phyloP scores from a whole-genome alignment of 2,329 filamentous ascomycete genomes.

The Cladophialophora chaetospira region DNA sequence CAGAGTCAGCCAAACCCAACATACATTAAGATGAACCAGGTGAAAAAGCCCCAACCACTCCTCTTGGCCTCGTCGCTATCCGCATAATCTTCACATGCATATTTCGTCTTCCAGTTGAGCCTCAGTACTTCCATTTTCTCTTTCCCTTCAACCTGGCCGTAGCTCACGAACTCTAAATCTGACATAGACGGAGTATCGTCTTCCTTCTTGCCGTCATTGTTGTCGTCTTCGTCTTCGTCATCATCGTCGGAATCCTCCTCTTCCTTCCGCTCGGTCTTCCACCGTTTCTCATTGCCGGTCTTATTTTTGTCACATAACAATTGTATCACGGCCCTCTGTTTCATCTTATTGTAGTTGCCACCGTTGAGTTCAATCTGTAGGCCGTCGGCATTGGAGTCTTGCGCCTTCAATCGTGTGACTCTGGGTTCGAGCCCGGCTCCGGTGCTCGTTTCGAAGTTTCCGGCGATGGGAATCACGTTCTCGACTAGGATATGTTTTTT shows the following conservation, averaged over 20 bases:
- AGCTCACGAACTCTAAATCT: slow-evolving; percentile 76
- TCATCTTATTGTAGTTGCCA: slow-evolving; percentile 51
- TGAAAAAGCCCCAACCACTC: slow-evolving; percentile 87
- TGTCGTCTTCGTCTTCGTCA: slow-evolving; percentile 17
- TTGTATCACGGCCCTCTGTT: slow-evolving; percentile 78
- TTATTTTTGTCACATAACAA: slow-evolving; percentile 76
- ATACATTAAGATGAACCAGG: slow-evolving; percentile 93
- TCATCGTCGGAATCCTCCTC: slow-evolving; percentile 38
- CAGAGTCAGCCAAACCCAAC: slow-evolving; percentile 36
- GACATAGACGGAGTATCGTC: slow-evolving; percentile 40
- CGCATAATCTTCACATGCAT: slow-evolving; percentile 70
- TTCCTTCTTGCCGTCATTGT: slow-evolving; percentile 39
- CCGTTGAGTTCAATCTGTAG: slow-evolving; percentile 69
- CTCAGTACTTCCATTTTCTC: slow-evolving; percentile 63
- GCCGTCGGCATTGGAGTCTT: slow-evolving; percentile 70
- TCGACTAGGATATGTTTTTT: slow-evolving; percentile 32
- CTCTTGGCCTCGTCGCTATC: slow-evolving; percentile 49
- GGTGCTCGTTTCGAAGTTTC: slow-evolving; percentile 39
- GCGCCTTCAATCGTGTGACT: slow-evolving; percentile 64
- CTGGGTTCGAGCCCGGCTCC: slow-evolving; percentile 66
- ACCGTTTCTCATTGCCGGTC: slow-evolving; percentile 61
- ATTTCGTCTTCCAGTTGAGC: slow-evolving; percentile 83
- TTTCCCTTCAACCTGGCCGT: slow-evolving; percentile 54
- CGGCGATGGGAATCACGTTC: slow-evolving; percentile 38
- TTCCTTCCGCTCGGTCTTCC: slow-evolving; percentile 35